phyloP scores from a whole-genome alignment of 1,284 basidiomycete species.

The Pascua sp. region DNA sequence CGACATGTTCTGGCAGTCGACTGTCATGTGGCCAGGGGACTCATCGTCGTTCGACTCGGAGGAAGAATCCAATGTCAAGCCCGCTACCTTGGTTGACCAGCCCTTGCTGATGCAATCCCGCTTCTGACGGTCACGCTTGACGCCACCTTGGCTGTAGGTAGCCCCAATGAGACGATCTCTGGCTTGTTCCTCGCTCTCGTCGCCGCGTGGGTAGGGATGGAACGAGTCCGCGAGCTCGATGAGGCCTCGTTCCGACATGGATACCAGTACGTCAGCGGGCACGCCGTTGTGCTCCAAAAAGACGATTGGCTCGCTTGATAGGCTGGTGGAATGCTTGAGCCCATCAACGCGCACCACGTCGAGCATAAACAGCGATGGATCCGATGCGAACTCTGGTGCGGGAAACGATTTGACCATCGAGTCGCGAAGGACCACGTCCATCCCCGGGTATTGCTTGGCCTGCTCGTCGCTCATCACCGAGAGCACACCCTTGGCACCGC shows the following conservation, averaged over 20 bases:
- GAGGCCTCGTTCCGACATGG: slow-evolving; percentile 19
- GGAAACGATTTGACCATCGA: slow-evolving; percentile 40
- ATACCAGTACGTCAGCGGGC: slow-evolving; percentile 19
- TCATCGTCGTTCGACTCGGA: slow-evolving; percentile 6
- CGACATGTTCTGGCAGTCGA: slow-evolving; percentile 6
- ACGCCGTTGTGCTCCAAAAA: slow-evolving; percentile 32
- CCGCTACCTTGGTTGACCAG: slow-evolving; percentile 25
- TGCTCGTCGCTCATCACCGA: slow-evolving; percentile 31
- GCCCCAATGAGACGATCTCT: slow-evolving; percentile 16
- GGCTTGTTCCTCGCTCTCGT: slow-evolving; percentile 24
- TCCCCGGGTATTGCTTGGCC: slow-evolving; percentile 18
- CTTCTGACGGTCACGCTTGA: slow-evolving; percentile 27
- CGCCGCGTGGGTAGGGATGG: slow-evolving; percentile 7
- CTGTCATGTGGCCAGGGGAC: neutral
- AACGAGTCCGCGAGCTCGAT: slow-evolving; percentile 23
- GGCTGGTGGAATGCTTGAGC: slow-evolving; percentile 22
- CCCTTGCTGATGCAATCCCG: slow-evolving; percentile 15
- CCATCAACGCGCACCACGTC: slow-evolving; percentile 30
- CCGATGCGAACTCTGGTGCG: slow-evolving; percentile 7
- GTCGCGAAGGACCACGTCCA: slow-evolving; percentile 31
- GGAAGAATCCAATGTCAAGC: slow-evolving; percentile 12
- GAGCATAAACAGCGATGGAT: slow-evolving; percentile 28
- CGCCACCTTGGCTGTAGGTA: slow-evolving; percentile 28
- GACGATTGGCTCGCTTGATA: slow-evolving; percentile 33
- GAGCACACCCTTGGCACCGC: slow-evolving; percentile 40